phyloP scores from a whole-genome alignment of 768 basidiomycete species.

The Mycena chlorophos region DNA sequence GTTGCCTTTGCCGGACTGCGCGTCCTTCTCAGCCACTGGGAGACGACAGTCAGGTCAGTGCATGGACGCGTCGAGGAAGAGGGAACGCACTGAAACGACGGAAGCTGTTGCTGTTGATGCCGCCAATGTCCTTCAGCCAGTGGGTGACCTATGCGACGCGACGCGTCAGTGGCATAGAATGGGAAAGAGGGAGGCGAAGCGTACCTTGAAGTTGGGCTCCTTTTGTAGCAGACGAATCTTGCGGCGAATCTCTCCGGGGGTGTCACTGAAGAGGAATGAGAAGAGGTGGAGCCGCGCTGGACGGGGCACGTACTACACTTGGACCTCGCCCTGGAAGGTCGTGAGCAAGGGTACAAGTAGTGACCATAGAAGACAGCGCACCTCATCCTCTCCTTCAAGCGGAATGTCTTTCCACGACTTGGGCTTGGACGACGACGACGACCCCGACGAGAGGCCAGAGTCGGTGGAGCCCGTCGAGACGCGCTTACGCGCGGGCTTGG shows the following conservation, averaged over 20 bases:
- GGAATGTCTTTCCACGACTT: slow-evolving; percentile 32
- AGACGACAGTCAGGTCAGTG: background rate
- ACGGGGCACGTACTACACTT: background rate
- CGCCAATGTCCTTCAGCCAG: slow-evolving; percentile 39
- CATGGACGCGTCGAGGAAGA: background rate
- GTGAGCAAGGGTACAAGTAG: background rate
- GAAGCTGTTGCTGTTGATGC: slow-evolving; percentile 38
- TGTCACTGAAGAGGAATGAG: slow-evolving; percentile 27
- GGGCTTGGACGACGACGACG: background rate
- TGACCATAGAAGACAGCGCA: slow-evolving; percentile 6
- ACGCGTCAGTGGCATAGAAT: background rate
- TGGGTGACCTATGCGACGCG: slow-evolving; percentile 29
- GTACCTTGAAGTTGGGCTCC: slow-evolving; percentile 35
- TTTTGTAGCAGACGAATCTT: slow-evolving; percentile 37
- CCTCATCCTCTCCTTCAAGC: slow-evolving; percentile 38
- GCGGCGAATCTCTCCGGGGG: slow-evolving; percentile 39
- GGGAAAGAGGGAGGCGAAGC: slow-evolving; percentile 3
- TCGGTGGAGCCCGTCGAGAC: slow-evolving; percentile 20
- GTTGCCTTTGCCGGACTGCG: background rate
- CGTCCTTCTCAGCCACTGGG: background rate
- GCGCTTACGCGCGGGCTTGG: slow-evolving; percentile 27
- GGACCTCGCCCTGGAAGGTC: background rate
- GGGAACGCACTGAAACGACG: slow-evolving; percentile 34
- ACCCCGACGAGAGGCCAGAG: background rate
- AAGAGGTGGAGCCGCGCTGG: background rate